Percentiles rank a stretch among this genome's conserved stretches.
phyloP scores from a whole-genome alignment of 1,284 basidiomycete genomes.

The Ganoderma lucidum region DNA sequence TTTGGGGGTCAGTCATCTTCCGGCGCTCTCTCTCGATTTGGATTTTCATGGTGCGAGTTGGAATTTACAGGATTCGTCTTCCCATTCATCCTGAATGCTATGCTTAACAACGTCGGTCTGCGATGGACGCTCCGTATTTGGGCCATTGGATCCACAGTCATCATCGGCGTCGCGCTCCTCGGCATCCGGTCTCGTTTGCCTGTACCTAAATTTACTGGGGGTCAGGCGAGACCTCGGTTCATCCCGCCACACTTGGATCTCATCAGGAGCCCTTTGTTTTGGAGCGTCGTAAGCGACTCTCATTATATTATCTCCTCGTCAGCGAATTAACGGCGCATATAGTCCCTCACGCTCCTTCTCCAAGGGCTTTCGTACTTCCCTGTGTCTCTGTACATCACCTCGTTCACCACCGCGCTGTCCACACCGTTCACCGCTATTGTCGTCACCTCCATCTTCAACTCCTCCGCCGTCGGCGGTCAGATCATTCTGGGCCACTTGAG shows the following conservation, averaged over 20 bases:
- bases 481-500: conserved; percentile 39
- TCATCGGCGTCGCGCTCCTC: conserved; percentile 34
- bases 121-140: conserved; percentile 40
- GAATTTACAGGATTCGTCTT: conserved; percentile 36
- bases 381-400: conserved; percentile 40
- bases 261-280: conserved; percentile 36
- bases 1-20: conserved; percentile 33
- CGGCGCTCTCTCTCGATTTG: background rate
- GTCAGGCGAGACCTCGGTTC: conserved; percentile 34
- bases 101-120: conserved; percentile 36
- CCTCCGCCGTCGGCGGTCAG: conserved; percentile 38
- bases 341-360: conserved; percentile 34
- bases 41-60: background rate
- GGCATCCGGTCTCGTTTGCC: conserved; percentile 39
- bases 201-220: conserved; percentile 31
- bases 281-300: conserved; percentile 34
- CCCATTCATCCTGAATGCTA: conserved; percentile 35
- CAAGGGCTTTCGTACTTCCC: conserved; percentile 42
- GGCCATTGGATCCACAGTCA: conserved; percentile 31
- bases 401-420: conserved; percentile 35
- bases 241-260: conserved; percentile 38
- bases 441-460: conserved; percentile 40
- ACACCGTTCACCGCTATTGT: conserved; percentile 36
- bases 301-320: background rate
- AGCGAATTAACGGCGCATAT: conserved; percentile 14